phyloP scores from a whole-genome alignment of 805 yeast species.

The Saccharomycopsis sp. region DNA sequence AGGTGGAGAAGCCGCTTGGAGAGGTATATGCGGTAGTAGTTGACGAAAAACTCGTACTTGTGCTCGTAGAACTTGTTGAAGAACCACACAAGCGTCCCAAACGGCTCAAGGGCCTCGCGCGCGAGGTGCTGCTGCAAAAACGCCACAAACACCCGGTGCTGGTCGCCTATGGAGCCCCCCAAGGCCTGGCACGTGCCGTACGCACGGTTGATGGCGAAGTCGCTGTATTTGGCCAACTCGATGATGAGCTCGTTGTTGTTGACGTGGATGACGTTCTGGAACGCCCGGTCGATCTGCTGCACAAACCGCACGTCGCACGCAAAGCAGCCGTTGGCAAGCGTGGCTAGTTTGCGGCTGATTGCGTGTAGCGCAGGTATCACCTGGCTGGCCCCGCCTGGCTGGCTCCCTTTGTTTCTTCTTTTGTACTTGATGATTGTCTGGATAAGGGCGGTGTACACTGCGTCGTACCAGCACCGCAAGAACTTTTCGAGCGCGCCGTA shows the following conservation, averaged over 20 bases:
- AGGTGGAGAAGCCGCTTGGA: conserved; percentile 10
- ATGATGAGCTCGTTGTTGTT: conserved; percentile 12
- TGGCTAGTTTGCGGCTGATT: neutral
- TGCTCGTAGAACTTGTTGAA: conserved; percentile 3
- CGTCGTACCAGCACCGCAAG: neutral
- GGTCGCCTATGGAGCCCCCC: neutral
- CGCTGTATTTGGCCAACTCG: conserved; percentile 17
- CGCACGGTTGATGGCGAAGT: neutral
- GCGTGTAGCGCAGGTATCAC: neutral
- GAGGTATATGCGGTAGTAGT: conserved; percentile 8
- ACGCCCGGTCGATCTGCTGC: neutral
- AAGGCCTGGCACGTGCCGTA: neutral
- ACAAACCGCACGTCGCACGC: neutral
- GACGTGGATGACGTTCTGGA: conserved; percentile 2
- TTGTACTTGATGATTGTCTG: neutral
- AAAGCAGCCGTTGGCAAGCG: neutral
- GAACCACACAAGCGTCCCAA: conserved; percentile 7
- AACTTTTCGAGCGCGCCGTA: neutral
- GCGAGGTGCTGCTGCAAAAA: neutral
- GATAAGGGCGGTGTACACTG: neutral
- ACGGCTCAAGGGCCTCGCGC: neutral
- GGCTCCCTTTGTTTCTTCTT: neutral
- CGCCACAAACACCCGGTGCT: neutral
- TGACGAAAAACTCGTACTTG: conserved; percentile 8
- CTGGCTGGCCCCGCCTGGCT: neutral